These are phyloP conservation scores for Termitomyces sp. DNA, from an alignment of 768 basidiomycete genomes.

Conservation along the genomic window DNA sequence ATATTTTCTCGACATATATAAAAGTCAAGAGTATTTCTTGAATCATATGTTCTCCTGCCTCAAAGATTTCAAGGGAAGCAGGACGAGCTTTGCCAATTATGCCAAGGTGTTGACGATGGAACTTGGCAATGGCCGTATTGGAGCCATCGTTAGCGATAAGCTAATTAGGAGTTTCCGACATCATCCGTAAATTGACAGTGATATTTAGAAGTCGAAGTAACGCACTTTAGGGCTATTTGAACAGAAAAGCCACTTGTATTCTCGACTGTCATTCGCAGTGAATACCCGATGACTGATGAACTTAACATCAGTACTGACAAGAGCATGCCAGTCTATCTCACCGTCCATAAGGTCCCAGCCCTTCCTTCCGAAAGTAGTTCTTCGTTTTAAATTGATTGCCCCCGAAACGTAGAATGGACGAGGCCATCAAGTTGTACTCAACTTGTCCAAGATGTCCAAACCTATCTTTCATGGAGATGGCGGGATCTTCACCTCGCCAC, in stretches of 20 bases:
- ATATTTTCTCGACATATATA: constrained; percentile 21
- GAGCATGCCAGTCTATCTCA: not conserved
- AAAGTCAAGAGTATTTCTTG: constrained; percentile 24
- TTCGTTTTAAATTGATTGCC: constrained; percentile 19
- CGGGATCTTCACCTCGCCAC: not conserved
- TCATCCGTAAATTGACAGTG: not conserved
- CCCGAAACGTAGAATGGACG: constrained; percentile 23
- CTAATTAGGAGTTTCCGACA: not conserved
- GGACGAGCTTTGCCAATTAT: constrained; percentile 10
- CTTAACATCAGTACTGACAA: not conserved
- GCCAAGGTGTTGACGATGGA: constrained; percentile 9
- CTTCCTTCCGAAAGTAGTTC: constrained; percentile 20
- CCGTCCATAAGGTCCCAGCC: constrained; percentile 13
- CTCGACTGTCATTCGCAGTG: constrained; percentile 15
- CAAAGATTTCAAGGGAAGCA: constrained; percentile 14
- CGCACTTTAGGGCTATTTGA: constrained; percentile 5
- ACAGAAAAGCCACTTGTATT: constrained; percentile 16
- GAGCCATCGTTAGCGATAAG: constrained; percentile 3
- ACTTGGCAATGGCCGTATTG: constrained; percentile 12
- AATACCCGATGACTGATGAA: constrained; percentile 15
- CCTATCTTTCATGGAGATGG: constrained; percentile 7
- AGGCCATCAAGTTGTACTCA: constrained; percentile 4
- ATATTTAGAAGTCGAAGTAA: not conserved
- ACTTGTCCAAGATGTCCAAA: constrained; percentile 9
- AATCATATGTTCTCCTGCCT: constrained; percentile 17